These are phyloP conservation scores for Amyloporia xantha DNA, from an alignment of 768 basidiomycete species.

Conservation along the genomic window DNA sequence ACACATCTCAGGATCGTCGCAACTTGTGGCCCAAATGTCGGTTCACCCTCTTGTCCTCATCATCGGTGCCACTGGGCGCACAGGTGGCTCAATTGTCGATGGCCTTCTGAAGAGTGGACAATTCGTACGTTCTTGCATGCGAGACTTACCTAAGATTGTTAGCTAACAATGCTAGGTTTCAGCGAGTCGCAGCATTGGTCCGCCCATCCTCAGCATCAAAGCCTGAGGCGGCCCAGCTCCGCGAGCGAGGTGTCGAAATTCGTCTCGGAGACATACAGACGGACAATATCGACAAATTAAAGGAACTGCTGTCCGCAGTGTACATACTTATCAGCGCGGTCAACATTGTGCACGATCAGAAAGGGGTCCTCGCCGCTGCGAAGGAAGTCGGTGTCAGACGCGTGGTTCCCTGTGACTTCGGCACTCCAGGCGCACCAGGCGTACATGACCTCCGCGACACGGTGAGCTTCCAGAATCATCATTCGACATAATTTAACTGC, in stretches of 20 bases:
- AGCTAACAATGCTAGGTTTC: neutral
- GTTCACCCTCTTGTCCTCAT: constrained; percentile 16
- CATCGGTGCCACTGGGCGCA: constrained; percentile 18
- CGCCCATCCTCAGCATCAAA: constrained; percentile 15
- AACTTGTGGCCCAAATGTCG: no score
- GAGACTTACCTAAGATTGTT: neutral
- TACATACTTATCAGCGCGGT: constrained; percentile 15
- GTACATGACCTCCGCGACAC: constrained; percentile 9
- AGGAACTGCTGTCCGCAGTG: constrained; percentile 12
- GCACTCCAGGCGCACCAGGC: constrained; percentile 10
- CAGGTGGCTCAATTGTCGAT: constrained; percentile 13
- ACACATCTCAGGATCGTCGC: no score
- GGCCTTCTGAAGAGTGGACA: constrained; percentile 10
- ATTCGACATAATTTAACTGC: neutral
- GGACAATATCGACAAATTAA: constrained; percentile 9
- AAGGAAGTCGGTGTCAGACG: constrained; percentile 16
- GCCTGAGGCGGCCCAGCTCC: constrained; percentile 4
- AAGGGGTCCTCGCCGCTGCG: constrained; percentile 13
- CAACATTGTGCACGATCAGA: constrained; percentile 8
- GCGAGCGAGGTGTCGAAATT: constrained; percentile 5
- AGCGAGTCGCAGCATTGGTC: constrained; percentile 10
- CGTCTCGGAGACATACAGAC: constrained; percentile 2
- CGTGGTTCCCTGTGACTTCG: constrained; percentile 22
- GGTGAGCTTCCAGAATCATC: neutral
- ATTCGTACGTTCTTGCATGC: constrained; percentile 12